Percentiles rank a stretch among this genome's conserved stretches.
Evolutionary conservation across 768 basidiomycete species (phyloP).

Genomic region (Leccinum variicolor): DNA sequence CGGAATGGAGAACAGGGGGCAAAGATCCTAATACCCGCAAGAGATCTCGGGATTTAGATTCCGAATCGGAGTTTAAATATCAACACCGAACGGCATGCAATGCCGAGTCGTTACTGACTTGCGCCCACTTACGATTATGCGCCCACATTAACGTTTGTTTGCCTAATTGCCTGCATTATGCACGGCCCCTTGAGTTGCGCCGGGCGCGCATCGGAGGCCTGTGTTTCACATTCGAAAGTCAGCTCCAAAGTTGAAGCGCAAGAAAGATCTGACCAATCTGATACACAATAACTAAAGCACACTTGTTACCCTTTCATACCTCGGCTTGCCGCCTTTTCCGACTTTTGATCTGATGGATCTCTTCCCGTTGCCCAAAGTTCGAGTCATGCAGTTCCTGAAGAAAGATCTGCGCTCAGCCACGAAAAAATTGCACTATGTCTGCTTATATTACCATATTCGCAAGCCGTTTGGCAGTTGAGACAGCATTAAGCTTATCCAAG

Average conservation of each 20-base stretch:
- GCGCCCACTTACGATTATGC: not conserved
- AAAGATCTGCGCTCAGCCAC: constrained; percentile 2
- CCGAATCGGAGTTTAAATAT: constrained; percentile 13
- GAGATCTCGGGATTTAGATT: constrained; percentile 14
- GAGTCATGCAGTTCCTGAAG: constrained; percentile 79
- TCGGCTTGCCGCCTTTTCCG: constrained; percentile 19
- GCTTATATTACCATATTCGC: constrained; percentile 78
- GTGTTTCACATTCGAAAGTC: not conserved
- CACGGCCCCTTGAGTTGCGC: too few relatives aligned
- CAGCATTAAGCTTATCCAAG: constrained; percentile 78
- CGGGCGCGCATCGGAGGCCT: not conserved
- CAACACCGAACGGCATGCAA: constrained; percentile 2
- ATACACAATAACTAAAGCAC: not conserved
- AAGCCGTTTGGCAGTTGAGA: constrained; percentile 90
- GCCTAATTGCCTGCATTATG: too few relatives aligned
- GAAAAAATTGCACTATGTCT: not conserved
- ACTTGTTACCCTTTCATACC: not conserved
- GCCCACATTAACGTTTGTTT: too few relatives aligned
- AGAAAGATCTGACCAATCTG: constrained; percentile 11
- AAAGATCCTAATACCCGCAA: not conserved
- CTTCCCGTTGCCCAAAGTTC: constrained; percentile 85
- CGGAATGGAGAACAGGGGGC: constrained; percentile 19
- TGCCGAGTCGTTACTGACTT: constrained; percentile 8
- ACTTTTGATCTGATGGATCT: constrained; percentile 69
- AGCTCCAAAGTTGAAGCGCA: not conserved